Base-by-base conservation (phyloP, 257 asterid species). In the Agastache rugosa region DNA sequence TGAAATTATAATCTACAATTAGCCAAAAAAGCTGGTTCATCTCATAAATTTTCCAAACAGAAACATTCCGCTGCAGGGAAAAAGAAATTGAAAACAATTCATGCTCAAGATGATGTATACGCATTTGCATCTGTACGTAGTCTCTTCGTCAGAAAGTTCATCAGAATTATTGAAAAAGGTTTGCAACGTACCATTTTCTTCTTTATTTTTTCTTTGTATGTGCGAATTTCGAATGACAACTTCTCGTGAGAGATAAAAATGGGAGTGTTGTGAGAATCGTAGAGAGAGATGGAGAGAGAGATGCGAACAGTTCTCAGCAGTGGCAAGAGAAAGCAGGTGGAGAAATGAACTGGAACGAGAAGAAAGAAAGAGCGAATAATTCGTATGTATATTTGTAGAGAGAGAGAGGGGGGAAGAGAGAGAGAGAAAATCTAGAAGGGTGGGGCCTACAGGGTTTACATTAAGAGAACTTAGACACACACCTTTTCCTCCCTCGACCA, bases 391-490 rank as follows among this genome's bases (percentile, higher is more conserved):
- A 29, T 14, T 59, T 63, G 59, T 27, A 23, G 67, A 29, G 29
- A 44, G 64, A 50, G 61, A 35, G 62, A 20, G 48, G 11, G 17
- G 3, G 31, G 3, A 6, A 50, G 45, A 25, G 56, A 9, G 78
- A 53, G 11, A 15, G 66, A 44, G 69, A 23, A 67, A 70, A 79
- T 79, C 75, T 64, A 20, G 42, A 15, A 54, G 51, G 39, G 27
- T 20, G 84, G 88, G 87, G 27, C 84, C 81, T 11, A 61, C 50
- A 5, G 42, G 80, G 48, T 74, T 80, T 48, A 85, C 88, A 86
- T 91, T 88, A 87, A 76, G 96, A 86, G 97, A 87, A 91, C 96
- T 83, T 91, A 41, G 97, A 91, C 97, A 76, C 5, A 12, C 19
- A 12, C 41, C 17, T 12, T 11, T 58, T 58, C 29, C 34, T 55